Conservation (phyloP, 805 yeast species). For the Phaffomyces thermotolerans region DNA sequence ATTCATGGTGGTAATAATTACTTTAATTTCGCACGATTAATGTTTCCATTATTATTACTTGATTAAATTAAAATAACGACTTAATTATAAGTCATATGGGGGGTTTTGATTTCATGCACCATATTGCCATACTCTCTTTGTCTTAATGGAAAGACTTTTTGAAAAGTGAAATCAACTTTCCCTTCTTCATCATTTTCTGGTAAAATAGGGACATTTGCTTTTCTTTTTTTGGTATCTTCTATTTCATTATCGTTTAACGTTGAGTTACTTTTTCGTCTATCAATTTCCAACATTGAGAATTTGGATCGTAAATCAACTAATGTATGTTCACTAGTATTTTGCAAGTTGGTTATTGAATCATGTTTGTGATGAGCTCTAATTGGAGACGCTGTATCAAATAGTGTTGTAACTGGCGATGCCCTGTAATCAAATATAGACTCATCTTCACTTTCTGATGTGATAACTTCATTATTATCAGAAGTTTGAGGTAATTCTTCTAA, state of each 20-base stretch:
- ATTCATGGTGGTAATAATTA: too few species aligned
- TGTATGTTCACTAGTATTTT: conserved; percentile 15
- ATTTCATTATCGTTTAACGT: conserved; percentile 11
- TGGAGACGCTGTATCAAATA: conserved; percentile 2
- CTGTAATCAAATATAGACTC: conserved; percentile 9
- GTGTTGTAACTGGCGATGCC: too few species aligned
- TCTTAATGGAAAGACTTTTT: conserved; percentile 15
- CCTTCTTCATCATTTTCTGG: not conserved
- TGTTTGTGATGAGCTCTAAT: conserved; percentile 13
- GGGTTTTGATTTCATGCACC: not conserved
- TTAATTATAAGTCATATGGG: not conserved
- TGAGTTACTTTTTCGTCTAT: conserved; percentile 13
- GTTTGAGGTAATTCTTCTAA: conserved; percentile 11
- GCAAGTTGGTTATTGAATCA: conserved; percentile 12
- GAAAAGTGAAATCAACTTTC: conserved; percentile 17
- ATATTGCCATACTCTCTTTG: not conserved
- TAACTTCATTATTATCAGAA: not conserved
- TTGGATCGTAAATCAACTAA: conserved; percentile 8
- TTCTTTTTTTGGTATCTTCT: too few species aligned
- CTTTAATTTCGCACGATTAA: too few species aligned
- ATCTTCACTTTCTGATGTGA: conserved; percentile 3
- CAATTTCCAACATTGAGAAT: not conserved
- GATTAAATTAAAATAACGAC: too few species aligned
- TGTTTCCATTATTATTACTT: too few species aligned
- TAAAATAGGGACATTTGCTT: too few species aligned